Percentiles rank a stretch among this genome's conserved stretches.
These are phyloP conservation scores for Leccinum disarticulatum DNA, from an alignment of 768 basidiomycete genomes.

Conservation along the genomic window DNA sequence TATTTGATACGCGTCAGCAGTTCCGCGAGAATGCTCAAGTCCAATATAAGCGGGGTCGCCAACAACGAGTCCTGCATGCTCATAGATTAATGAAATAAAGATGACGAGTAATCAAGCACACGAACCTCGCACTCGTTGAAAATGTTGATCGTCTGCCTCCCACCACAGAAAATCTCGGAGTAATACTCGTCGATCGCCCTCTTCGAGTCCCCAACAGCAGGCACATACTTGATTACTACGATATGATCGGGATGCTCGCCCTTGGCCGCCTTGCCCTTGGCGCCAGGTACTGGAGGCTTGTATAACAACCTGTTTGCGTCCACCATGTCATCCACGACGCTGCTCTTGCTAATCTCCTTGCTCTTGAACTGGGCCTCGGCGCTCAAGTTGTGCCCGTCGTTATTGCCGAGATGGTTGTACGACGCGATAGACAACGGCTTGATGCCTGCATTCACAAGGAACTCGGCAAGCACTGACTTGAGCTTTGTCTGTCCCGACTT, in stretches of 20 bases:
- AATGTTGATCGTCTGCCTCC: conserved; percentile 90
- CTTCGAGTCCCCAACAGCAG: conserved; percentile 96
- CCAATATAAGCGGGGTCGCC: conserved; percentile 94
- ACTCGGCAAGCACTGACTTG: conserved; percentile 96
- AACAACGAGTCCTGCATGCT: conserved; percentile 79
- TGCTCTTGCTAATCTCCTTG: conserved; percentile 98
- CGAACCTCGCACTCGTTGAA: conserved; percentile 96
- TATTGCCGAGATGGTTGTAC: conserved; percentile 99
- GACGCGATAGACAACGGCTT: conserved; percentile 96
- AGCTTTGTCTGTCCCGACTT: conserved; percentile 98
- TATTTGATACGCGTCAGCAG: conserved; percentile 92
- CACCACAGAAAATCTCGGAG: conserved; percentile 97
- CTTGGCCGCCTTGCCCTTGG: conserved; percentile 61
- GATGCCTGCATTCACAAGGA: conserved; percentile 98
- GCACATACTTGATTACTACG: conserved; percentile 96
- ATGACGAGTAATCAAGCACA: neutral
- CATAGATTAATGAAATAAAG: neutral
- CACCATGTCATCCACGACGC: conserved; percentile 98
- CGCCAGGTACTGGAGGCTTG: conserved; percentile 68
- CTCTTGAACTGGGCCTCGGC: conserved; percentile 93
- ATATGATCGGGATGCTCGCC: conserved; percentile 98
- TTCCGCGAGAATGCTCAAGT: conserved; percentile 90
- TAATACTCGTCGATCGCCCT: conserved; percentile 99
- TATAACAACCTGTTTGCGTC: conserved; percentile 85
- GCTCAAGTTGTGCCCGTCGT: conserved; percentile 91